These are phyloP conservation scores for Poronia punctata DNA, from an alignment of 495 filamentous ascomycete species.

Conservation along the genomic window DNA sequence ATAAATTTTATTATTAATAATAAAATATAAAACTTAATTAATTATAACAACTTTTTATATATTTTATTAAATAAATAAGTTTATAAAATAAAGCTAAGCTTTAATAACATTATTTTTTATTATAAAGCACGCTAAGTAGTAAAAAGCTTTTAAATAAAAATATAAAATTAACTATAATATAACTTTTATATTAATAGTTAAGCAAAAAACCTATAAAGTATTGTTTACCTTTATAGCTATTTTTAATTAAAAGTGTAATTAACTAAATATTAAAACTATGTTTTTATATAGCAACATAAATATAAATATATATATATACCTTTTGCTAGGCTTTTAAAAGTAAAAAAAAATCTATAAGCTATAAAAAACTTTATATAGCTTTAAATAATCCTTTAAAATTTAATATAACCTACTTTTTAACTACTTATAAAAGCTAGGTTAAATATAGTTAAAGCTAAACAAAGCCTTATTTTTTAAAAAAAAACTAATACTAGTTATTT, in stretches of 20 bases:
- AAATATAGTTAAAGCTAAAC: not conserved
- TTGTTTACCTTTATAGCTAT: not conserved
- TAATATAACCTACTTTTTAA: not conserved
- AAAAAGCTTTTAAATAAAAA: conserved; percentile 5
- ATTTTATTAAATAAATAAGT: conserved; percentile 1
- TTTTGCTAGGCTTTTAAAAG: not conserved
- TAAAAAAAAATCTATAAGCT: not conserved
- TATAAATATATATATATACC: not conserved
- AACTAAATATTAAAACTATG: not conserved
- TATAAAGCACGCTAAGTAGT: conserved; percentile 6
- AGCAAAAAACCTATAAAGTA: not conserved
- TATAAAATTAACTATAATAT: conserved; percentile 5
- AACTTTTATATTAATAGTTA: conserved; percentile 4
- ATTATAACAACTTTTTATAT: not conserved
- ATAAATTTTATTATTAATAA: too few relatives aligned
- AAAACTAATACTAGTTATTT: not conserved
- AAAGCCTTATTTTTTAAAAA: not conserved
- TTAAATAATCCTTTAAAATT: not conserved
- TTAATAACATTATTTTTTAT: not conserved
- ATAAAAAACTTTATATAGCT: conserved; percentile 1
- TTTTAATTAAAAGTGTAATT: not conserved
- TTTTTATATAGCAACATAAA: conserved; percentile 1
- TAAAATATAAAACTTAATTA: too few relatives aligned
- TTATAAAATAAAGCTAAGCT: not conserved
- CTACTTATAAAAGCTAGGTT: not conserved